These are phyloP conservation scores for Brassica balearica DNA, from an alignment of 441 rosid species.

Conservation along the genomic window DNA sequence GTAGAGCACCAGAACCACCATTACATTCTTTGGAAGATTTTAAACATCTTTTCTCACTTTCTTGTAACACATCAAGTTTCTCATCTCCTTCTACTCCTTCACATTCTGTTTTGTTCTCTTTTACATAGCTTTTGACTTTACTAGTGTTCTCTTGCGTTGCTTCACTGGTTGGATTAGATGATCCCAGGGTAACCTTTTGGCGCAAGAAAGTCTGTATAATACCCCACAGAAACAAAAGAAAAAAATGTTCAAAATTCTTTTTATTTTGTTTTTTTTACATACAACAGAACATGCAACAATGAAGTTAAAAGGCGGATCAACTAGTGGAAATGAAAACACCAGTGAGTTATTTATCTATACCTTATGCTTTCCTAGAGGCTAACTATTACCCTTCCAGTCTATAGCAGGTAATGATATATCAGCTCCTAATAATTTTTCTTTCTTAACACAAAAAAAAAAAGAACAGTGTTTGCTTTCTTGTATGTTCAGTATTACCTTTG, in stretches of 20 bases:
- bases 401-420: conserved; percentile 12
- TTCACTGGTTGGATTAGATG: conserved; percentile 56
- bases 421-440: conserved; percentile 6
- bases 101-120: conserved; percentile 32
- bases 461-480: background rate
- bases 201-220: conserved; percentile 84
- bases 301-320: conserved; percentile 14
- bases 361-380: conserved; percentile 24
- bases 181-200: conserved; percentile 82
- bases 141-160: conserved; percentile 49
- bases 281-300: background rate
- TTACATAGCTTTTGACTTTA: conserved; percentile 34
- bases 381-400: conserved; percentile 3
- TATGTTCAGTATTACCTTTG: conserved; percentile 65
- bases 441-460: background rate
- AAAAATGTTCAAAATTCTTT: conserved; percentile 24
- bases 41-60: conserved; percentile 46
- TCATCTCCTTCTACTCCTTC: conserved; percentile 34
- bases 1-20: conserved; percentile 69
- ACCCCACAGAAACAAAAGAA: conserved; percentile 18
- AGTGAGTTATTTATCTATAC: background rate
- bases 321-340: conserved; percentile 2
- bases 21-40: conserved; percentile 64
- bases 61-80: conserved; percentile 42
- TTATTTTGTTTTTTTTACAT: background rate